phyloP scores from a whole-genome alignment of 257 asterid species.

The Solanum sejunctum region DNA sequence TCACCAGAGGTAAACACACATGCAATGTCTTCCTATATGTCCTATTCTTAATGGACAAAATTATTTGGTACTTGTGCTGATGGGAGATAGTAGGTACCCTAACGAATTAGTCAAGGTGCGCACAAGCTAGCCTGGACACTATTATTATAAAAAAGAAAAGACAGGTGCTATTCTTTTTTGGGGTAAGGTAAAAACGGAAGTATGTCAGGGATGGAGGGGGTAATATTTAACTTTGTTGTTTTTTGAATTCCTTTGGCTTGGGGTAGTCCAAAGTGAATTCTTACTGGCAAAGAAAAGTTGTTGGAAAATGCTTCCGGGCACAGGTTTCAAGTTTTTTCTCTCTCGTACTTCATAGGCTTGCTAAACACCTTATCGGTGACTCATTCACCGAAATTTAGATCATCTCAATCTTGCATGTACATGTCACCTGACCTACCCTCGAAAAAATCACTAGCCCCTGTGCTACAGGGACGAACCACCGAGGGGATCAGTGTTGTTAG shows the following conservation, averaged over 20 bases:
- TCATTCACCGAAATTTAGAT: background rate
- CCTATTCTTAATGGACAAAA: background rate
- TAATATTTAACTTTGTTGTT: background rate
- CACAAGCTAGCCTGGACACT: background rate
- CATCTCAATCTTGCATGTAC: background rate
- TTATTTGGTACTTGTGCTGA: background rate
- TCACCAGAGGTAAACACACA: background rate
- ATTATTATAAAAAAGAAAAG: background rate
- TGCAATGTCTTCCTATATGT: background rate
- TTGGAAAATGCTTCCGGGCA: background rate
- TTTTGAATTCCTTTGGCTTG: background rate
- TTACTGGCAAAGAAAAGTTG: background rate
- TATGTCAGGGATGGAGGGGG: background rate
- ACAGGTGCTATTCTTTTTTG: background rate
- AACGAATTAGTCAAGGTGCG: background rate
- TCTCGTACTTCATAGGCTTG: background rate
- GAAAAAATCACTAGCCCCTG: background rate
- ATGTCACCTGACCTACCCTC: background rate
- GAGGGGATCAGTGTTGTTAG: background rate
- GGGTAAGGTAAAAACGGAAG: background rate
- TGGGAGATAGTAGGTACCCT: background rate
- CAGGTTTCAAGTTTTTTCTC: background rate
- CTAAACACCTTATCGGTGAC: background rate
- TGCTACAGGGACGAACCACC: background rate
- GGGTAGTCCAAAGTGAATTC: background rate